A percentile compares a stretch with the other conserved stretches of the same genome.
These are phyloP conservation scores for Capsicum chinense DNA, from an alignment of 257 asterid species.

Conservation along the genomic window DNA sequence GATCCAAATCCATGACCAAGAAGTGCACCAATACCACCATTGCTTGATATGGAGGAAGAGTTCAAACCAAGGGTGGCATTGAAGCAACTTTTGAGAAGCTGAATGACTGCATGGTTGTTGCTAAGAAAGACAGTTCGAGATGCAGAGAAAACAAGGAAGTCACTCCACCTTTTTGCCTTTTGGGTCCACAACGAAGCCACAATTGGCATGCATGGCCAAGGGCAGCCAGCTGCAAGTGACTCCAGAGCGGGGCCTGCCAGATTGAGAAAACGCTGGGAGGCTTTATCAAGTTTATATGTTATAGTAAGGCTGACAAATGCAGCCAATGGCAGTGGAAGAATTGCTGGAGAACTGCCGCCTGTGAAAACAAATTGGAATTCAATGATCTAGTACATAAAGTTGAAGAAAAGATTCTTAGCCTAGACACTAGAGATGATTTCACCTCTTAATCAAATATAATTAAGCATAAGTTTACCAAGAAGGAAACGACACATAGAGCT, in stretches of 20 bases:
- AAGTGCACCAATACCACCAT: slow-evolving; percentile 88
- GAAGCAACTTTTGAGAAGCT: slow-evolving; percentile 87
- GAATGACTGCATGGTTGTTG: slow-evolving; percentile 86
- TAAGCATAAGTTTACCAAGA: neutral
- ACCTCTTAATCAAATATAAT: neutral
- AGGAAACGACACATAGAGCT: neutral
- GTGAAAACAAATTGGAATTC: slow-evolving; percentile 33
- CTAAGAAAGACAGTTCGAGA: slow-evolving; percentile 95
- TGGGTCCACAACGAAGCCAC: slow-evolving; percentile 98
- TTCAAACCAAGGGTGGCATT: slow-evolving; percentile 67
- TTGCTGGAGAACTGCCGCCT: slow-evolving; percentile 89
- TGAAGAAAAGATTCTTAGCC: slow-evolving; percentile 22
- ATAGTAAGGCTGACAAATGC: slow-evolving; percentile 98
- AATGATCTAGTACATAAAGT: slow-evolving; percentile 13
- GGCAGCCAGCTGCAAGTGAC: slow-evolving; percentile 98
- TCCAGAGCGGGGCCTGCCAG: slow-evolving; percentile 97
- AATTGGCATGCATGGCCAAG: slow-evolving; percentile 99
- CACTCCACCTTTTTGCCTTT: slow-evolving; percentile 92
- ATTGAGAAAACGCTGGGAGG: slow-evolving; percentile 90
- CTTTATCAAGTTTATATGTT: slow-evolving; percentile 92
- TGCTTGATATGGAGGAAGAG: slow-evolving; percentile 60
- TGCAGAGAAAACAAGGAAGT: slow-evolving; percentile 88
- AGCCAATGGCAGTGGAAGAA: slow-evolving; percentile 94
- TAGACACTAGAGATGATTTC: slow-evolving; percentile 5
- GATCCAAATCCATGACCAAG: slow-evolving; percentile 99